Conservation (phyloP, 345 rosid species). For the Citrus cavaleriei region DNA sequence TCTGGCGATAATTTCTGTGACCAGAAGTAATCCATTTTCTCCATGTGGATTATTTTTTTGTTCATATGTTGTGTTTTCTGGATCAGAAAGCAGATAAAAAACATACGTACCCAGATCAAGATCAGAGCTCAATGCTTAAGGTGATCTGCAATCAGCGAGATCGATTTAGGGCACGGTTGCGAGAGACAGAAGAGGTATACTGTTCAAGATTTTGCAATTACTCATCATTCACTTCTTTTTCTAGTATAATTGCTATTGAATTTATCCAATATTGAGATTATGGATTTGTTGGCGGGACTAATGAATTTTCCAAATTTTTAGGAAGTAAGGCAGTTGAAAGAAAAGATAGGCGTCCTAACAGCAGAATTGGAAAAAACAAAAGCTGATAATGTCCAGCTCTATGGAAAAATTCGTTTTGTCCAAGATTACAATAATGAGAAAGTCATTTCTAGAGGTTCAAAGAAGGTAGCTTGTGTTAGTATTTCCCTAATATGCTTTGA, state of each 20-base stretch:
- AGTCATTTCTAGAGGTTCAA: conserved; percentile 93
- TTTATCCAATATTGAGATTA: neutral
- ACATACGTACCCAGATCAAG: conserved; percentile 77
- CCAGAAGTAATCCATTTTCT: conserved; percentile 7
- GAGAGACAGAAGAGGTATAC: conserved; percentile 89
- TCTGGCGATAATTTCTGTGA: neutral
- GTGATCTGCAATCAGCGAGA: conserved; percentile 96
- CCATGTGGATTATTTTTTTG: neutral
- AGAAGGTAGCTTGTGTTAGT: conserved; percentile 48
- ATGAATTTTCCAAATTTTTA: conserved; percentile 20
- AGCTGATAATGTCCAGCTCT: conserved; percentile 94
- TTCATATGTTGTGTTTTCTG: conserved; percentile 13
- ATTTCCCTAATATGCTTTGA: neutral
- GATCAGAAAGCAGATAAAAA: conserved; percentile 63
- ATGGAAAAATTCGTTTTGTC: conserved; percentile 94
- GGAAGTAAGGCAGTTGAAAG: conserved; percentile 93
- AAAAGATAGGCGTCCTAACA: conserved; percentile 65
- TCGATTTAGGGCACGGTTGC: conserved; percentile 78
- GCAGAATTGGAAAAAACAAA: conserved; percentile 84
- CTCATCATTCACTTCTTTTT: neutral
- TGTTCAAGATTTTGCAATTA: neutral
- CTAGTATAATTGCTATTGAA: neutral
- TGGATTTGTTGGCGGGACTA: neutral
- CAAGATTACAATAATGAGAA: conserved; percentile 93
- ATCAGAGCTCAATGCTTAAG: conserved; percentile 96